These are phyloP conservation scores for Jamesozyma piceae DNA, from an alignment of 805 yeast species.

Conservation along the genomic window DNA sequence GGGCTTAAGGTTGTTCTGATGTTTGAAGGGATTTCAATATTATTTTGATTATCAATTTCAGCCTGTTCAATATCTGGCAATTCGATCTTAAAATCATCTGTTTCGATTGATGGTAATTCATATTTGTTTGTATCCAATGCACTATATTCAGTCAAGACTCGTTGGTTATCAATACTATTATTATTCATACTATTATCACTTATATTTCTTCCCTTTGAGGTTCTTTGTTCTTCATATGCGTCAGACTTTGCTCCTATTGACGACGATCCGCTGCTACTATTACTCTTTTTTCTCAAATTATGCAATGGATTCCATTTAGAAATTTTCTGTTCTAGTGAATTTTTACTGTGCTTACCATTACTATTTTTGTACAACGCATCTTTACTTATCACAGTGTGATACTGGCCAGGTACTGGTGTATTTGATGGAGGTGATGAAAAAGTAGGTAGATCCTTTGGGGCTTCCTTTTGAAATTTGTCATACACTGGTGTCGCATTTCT, in stretches of 20 bases:
- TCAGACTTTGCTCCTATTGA: not conserved
- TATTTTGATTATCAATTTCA: not conserved
- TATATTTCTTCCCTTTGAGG: not conserved
- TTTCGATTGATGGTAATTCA: conserved; percentile 21
- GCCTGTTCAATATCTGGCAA: conserved; percentile 10
- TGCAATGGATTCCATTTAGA: conserved; percentile 27
- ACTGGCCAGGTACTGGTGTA: conserved; percentile 8
- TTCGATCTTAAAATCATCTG: conserved; percentile 16
- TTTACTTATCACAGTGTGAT: conserved; percentile 22
- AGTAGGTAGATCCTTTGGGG: conserved; percentile 4
- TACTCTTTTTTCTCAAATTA: conserved; percentile 22
- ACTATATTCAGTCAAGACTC: conserved; percentile 10
- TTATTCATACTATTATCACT: not conserved
- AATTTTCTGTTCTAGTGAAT: conserved; percentile 19
- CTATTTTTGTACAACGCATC: conserved; percentile 14
- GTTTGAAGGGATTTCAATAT: not conserved
- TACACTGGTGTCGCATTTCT: conserved; percentile 19
- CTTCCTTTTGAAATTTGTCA: conserved; percentile 21
- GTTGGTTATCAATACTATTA: not conserved
- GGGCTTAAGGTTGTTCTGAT: not conserved
- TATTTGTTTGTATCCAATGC: conserved; percentile 12
- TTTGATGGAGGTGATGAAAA: not conserved
- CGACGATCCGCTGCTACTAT: conserved; percentile 9
- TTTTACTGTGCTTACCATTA: conserved; percentile 10
- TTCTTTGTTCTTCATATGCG: not conserved